Conservation (phyloP, 345 rosid genomes). For the Brassica nigra region DNA sequence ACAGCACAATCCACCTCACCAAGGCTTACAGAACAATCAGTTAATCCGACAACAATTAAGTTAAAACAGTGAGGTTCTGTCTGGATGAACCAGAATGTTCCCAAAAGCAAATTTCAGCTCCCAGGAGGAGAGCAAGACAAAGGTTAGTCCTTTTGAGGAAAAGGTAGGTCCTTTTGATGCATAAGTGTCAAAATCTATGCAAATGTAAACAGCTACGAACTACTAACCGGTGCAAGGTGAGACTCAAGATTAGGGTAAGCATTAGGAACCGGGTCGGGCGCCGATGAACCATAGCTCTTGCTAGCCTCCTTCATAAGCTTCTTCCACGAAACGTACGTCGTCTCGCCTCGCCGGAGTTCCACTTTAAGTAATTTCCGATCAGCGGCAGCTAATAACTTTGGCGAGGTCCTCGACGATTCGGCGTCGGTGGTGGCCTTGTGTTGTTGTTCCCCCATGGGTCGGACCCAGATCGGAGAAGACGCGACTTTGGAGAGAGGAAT, state of each 20-base stretch:
- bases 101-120: neutral
- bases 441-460: constrained; percentile 37
- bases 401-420: constrained; percentile 47
- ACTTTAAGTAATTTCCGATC: constrained; percentile 78
- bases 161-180: neutral
- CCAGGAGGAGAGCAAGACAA: neutral
- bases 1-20: neutral
- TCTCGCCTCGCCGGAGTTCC: constrained; percentile 77
- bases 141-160: neutral
- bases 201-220: neutral
- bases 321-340: constrained; percentile 90
- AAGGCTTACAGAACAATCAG: neutral
- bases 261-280: constrained; percentile 50
- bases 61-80: neutral
- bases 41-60: neutral
- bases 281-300: constrained; percentile 46
- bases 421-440: constrained; percentile 33
- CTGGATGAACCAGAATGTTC: neutral
- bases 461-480: constrained; percentile 32
- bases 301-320: constrained; percentile 75
- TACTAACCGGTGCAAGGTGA: constrained; percentile 58
- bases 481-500: constrained; percentile 15
- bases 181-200: neutral
- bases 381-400: constrained; percentile 57
- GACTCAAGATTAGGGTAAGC: constrained; percentile 61